Evolutionary conservation across 2,329 filamentous ascomycete species (phyloP).

Genomic region (Zelopaecilomyces penicillatus): DNA sequence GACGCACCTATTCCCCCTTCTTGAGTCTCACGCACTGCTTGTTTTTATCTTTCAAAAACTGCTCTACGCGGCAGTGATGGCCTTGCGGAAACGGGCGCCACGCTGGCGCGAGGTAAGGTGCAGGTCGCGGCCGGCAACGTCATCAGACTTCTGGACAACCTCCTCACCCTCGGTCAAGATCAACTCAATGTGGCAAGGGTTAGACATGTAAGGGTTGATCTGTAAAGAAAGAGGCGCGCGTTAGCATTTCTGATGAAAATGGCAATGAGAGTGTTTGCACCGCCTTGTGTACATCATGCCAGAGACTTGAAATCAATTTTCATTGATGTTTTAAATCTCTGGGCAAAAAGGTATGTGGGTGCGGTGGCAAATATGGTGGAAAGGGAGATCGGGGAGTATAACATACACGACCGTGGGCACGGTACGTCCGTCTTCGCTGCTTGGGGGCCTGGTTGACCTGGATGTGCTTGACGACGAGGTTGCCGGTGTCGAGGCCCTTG

Average conservation of each 20-base stretch:
- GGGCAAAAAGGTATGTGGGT: no score
- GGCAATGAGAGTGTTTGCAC: no score
- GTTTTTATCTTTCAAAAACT: constrained; percentile 1
- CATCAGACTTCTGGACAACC: constrained; percentile 88
- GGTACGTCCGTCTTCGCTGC: constrained; percentile 98
- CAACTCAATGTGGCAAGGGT: constrained; percentile 99
- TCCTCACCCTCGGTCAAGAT: constrained; percentile 98
- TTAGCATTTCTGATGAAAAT: no score
- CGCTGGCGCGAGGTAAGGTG: constrained; percentile 90
- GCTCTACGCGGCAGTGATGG: constrained; percentile 56
- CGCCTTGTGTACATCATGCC: no score
- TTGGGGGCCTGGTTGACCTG: constrained; percentile 99
- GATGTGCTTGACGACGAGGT: constrained; percentile 99
- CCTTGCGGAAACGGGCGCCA: constrained; percentile 57
- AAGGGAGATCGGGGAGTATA: constrained; percentile 7
- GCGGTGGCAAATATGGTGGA: neutral
- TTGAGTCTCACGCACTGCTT: constrained; percentile 10
- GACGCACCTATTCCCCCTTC: constrained; percentile 7
- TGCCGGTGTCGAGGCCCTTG: constrained; percentile 95
- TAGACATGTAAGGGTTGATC: constrained; percentile 99
- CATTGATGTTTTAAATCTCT: no score
- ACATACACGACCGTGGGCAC: constrained; percentile 99
- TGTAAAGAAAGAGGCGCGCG: constrained; percentile 25
- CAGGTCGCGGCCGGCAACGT: constrained; percentile 60
- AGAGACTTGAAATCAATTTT: no score